Evolutionary conservation across 108 stramenopile species (phyloP), one percentile per base, ranked within the genome.

Genomic region (Nitzschia inconspicua): DNA sequence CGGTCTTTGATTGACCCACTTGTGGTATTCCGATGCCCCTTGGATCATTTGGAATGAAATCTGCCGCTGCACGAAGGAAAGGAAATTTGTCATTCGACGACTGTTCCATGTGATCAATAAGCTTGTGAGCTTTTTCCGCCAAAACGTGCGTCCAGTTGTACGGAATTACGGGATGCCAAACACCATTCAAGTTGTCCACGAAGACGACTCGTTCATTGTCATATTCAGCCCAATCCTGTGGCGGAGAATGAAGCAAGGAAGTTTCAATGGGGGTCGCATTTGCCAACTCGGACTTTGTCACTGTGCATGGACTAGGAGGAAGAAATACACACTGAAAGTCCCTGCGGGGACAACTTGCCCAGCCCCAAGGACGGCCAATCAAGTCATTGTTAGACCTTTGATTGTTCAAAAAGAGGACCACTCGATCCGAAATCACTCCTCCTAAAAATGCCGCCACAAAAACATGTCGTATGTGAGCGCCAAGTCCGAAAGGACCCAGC

Each of bases 261-360:
- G 32, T 37, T 44, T 32, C 29, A 0, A 73, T 34, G 3, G 54
- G 29, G 20, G 62, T 59, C n/a, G 77, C 77, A 32, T 71, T 46
- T 44, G 25, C 25, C 26, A 73, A 42, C 22, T 73, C 77, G 4
- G 53, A 26, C 1, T 59, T 6, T 6, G 70, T 68, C 31, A 72
- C 19, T 25, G 55, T 59, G 36, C 77, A 78, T 2, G 77, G 77
- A 27, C 52, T 48, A 11, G 37, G 13, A 22, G 77, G 72, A 37
- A 68, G 39, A 37, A 65, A 78, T 29, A 73, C 68, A 42, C 77
- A 78, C 43, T 78, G 77, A 48, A 65, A 48, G 42, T 78, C 77
- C 0, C 46, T 24, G 14, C 77, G 55, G 8, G 52, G 8, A 44
- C 77, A 78, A 16, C 67, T 60, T n/a, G 72, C 49, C 1, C 53